These are phyloP conservation scores for Cucurbita pepo DNA, from an alignment of 306 rosid species.

Conservation along the genomic window DNA sequence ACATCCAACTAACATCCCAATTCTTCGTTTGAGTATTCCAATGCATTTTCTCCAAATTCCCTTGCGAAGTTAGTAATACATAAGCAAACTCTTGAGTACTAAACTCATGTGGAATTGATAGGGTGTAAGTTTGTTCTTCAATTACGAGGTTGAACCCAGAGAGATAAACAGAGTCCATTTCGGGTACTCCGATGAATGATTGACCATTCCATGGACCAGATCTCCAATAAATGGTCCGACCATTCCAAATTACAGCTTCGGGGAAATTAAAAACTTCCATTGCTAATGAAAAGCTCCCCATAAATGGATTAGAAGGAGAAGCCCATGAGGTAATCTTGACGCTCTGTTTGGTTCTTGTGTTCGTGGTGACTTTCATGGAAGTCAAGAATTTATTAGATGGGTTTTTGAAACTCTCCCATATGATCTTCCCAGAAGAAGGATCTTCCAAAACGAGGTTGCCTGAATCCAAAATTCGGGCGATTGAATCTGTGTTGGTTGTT, in stretches of 20 bases:
- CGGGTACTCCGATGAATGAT: constrained; percentile 18
- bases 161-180: constrained; percentile 16
- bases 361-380: constrained; percentile 1
- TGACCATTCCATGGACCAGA: constrained; percentile 35
- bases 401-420: constrained; percentile 31
- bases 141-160: constrained; percentile 9
- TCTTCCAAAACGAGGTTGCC: constrained; percentile 29
- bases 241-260: constrained; percentile 16
- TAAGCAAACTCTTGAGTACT: no score
- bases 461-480: constrained; percentile 2
- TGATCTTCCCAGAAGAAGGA: background rate
- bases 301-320: background rate
- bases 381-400: constrained; percentile 9
- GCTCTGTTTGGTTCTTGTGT: constrained; percentile 1
- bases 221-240: constrained; percentile 9
- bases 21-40: background rate
- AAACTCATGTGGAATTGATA: background rate
- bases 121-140: constrained; percentile 5
- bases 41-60: background rate
- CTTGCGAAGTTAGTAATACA: constrained; percentile 1
- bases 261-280: background rate
- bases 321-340: background rate
- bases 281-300: background rate
- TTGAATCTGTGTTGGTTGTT: background rate
- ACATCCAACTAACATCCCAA: no score